Evolutionary conservation across 805 yeast species (phyloP).

Genomic region (Lipomyces chichibuensis): DNA sequence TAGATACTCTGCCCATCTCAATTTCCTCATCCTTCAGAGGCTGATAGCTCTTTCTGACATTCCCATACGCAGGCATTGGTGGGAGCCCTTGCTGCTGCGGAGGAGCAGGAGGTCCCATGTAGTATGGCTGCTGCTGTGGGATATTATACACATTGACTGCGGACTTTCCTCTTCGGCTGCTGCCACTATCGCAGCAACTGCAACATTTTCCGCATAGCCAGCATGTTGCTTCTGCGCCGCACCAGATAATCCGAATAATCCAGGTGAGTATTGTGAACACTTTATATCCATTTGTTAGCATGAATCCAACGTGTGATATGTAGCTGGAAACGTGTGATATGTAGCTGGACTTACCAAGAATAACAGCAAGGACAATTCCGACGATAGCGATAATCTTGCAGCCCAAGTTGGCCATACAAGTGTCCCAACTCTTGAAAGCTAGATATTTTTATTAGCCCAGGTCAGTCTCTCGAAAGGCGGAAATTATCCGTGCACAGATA

Average conservation of each 20-base stretch:
- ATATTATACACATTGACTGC: conserved; percentile 14
- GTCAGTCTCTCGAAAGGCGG: background rate
- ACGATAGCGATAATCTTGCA: conserved; percentile 80
- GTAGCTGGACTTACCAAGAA: conserved; percentile 44
- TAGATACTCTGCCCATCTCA: conserved; percentile 27
- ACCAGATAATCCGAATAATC: conserved; percentile 25
- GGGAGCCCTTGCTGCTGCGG: conserved; percentile 4
- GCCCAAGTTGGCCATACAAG: conserved; percentile 75
- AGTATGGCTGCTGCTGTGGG: conserved; percentile 27
- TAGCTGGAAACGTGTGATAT: too few relatives aligned
- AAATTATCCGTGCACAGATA: background rate
- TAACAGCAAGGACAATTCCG: conserved; percentile 61
- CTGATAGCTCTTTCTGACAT: conserved; percentile 8
- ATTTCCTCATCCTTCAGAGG: conserved; percentile 20
- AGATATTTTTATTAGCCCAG: background rate
- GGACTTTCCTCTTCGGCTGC: conserved; percentile 3
- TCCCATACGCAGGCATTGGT: conserved; percentile 9
- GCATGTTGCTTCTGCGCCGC: conserved; percentile 29
- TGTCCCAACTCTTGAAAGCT: conserved; percentile 68
- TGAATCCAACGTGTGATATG: background rate
- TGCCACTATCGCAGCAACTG: conserved; percentile 13
- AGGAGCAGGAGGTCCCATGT: conserved; percentile 26
- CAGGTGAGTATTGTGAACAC: conserved; percentile 22
- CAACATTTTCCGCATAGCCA: conserved; percentile 26
- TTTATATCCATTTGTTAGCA: background rate